Evolutionary conservation across 2,329 filamentous ascomycete species (phyloP).

Genomic region (Colletotrichum aenigma): DNA sequence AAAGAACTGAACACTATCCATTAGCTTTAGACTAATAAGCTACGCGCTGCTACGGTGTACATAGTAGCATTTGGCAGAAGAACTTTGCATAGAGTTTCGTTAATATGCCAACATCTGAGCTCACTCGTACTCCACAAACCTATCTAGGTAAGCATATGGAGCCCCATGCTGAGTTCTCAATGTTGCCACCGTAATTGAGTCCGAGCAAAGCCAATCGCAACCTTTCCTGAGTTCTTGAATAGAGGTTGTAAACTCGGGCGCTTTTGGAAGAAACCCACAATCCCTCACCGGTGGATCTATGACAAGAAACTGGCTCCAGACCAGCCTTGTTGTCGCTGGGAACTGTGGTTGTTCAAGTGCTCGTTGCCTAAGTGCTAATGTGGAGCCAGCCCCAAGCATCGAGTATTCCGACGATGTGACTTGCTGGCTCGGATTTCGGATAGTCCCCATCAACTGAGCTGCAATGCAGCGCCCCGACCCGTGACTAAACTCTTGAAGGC

Average conservation of each 20-base stretch:
- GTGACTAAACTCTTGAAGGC: not conserved
- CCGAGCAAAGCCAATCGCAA: not conserved
- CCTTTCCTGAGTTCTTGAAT: not conserved
- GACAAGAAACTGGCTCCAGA: not conserved
- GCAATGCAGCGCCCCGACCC: not conserved
- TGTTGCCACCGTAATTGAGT: not conserved
- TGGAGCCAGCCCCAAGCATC: not conserved
- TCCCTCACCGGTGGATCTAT: not conserved
- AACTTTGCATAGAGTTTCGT: not conserved
- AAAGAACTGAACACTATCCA: rapidly evolving
- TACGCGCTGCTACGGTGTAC: not conserved
- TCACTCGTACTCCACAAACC: not conserved
- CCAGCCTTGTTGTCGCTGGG: not conserved
- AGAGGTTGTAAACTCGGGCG: not conserved
- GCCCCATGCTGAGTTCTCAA: not conserved
- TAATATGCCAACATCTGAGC: not conserved
- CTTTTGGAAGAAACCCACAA: not conserved
- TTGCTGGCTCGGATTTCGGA: not conserved
- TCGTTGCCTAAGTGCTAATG: not conserved
- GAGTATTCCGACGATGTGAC: not conserved
- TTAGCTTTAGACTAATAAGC: not conserved
- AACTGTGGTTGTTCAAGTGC: not conserved
- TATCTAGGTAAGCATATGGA: not conserved
- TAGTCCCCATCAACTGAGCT: not conserved
- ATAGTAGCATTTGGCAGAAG: not conserved